Evolutionary conservation across 805 yeast species (phyloP), one percentile per base, ranked within the genome.

Genomic region (Candida bentonensis): DNA sequence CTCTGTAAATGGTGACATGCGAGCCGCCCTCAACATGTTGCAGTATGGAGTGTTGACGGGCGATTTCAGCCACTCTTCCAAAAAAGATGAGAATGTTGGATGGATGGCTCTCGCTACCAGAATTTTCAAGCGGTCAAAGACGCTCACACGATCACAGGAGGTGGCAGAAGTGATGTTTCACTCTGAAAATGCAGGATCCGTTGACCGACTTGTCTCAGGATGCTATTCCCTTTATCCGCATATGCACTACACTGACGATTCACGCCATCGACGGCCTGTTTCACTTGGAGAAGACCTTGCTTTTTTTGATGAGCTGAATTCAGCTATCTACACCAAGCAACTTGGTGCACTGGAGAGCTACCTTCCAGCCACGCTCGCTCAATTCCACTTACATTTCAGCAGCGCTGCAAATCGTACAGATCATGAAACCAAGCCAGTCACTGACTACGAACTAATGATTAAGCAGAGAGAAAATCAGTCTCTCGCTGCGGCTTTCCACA

Each of bases 1-100:
- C 42, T 58, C 77, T 1, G 74, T 87, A 28, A 86, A 83, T 49
- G 84, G 84, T 34, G 98, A 89, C 62, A 69, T 92, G 17, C 67
- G 98, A 51, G 83, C 86, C 22, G 82, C 95, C 60, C 67, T 89
- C 33, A 89, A 89, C 55, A 74, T 79, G 53, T 58, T 89, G 30
- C 97, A 89, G 52, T 88, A 89, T 55, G 69, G 66, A 39, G 62
- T 45, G 15, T 26, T 25, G 9, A n/a, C 23, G 13, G 44, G 41
- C 22, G 45, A 41, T 3, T 4, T 7, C 9, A 4, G 3, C 15
- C 34, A 54, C 55, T 7, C 46, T 13, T 41, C 41, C 28, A 40
- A 39, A 22, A 84, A 82, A 58, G 95, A 86, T 60, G 53, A 66
- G 9, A 76, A 73, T 43, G 50, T 74, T 41, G 71, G 80, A 21